Evolutionary conservation across 1,139 yeast genomes (phyloP), one percentile per base, ranked within the genome.

Genomic region (Casaregolazyma suthepensis): DNA sequence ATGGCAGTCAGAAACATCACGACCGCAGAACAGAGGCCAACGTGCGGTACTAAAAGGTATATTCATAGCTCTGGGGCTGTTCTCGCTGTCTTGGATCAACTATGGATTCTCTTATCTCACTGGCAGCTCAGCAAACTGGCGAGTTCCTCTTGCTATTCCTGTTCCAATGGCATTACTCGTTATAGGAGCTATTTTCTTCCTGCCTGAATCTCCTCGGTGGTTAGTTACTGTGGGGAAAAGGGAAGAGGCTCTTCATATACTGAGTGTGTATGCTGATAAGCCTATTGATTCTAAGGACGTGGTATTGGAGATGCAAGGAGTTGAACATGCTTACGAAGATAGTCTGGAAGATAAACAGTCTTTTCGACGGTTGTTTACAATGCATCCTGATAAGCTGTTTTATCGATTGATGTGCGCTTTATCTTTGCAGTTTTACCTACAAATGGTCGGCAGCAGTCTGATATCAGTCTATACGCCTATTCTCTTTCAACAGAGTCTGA

Each of bases 171-270:
- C 78, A 19, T 53, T 71, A 56, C 60, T 74, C 18, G 63, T 71
- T 23, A 63, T 74, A 50, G 61, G 67, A 49, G 93, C 87, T 67
- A 80, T 85, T 81, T 61, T 77, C 48, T 73, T 83, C 63, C 79
- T 85, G 70, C 94, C 94, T 55, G 95, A 87, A 71, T 82, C 93
- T 45, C 91, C 95, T 62, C 79, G 95, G 72, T 87, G 72, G 71
- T 77, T 78, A 66, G 77, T 84, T 57, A 79, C 81, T 58, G 72
- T 68, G 51, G 81, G 76, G 57, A 71, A 72, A 56, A 70, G 79
- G 51, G 86, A 76, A 22, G 79, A 78, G 53, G 94, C 93, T 35
- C 78, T 77, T 70, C 64, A 69, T 56, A 74, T 89, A 17, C 69
- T 88, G 61, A 81, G 88, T 42, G 79, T 73, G 57, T 77, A 85